Evolutionary conservation across 805 yeast species (phyloP), one percentile per base, ranked within the genome.

Genomic region (Zygotorulaspora sp.): DNA sequence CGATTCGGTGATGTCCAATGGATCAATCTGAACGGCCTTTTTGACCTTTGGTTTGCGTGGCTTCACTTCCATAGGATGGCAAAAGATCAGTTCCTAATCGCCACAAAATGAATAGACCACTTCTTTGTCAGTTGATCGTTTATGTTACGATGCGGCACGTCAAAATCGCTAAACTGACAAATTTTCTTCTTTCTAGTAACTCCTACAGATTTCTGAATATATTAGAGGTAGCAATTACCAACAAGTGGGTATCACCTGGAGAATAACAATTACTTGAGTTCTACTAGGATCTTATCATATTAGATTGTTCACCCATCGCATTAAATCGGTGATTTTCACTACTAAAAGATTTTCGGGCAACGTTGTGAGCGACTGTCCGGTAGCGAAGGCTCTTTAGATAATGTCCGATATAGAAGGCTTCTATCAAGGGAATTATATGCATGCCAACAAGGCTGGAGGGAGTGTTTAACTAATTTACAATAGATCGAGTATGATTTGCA

Each of bases 1-100:
- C 2, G 83, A 74, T 52, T 81, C 83, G 4, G 90, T 80, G 21
- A 83, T 71, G 29, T 65, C 70, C 34, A 69, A 43, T 2, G 70
- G 66, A 43, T 69, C 65, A 30, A 69, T 58, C 29, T 64, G 58
- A 5, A 49, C 36, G 2, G 44, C 39, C 35, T 55, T 58, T 39
- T 49, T 43, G 40, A 44, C 45, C 47, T 39, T 53, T 36, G 35
- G 41, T 13, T 28, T 40, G 18, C 33, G 36, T 12, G 24, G 24
- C 32, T 40, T 47, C 34, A 37, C 45, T 11, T 43, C 46, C 42
- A 38, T 38, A 26, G n/a, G 23, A 8, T 8, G 23, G 23, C 23
- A 21, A 10, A 21, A 21, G 9, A 21, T 7, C 23, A n/a, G n/a
- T n/a, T n/a, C n/a, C n/a, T n/a, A n/a, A n/a, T n/a, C n/a, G n/a